These are phyloP conservation scores for Rhizopus arrhizus DNA, from an alignment of 371 early-diverging fungal genomes.

Conservation along the genomic window DNA sequence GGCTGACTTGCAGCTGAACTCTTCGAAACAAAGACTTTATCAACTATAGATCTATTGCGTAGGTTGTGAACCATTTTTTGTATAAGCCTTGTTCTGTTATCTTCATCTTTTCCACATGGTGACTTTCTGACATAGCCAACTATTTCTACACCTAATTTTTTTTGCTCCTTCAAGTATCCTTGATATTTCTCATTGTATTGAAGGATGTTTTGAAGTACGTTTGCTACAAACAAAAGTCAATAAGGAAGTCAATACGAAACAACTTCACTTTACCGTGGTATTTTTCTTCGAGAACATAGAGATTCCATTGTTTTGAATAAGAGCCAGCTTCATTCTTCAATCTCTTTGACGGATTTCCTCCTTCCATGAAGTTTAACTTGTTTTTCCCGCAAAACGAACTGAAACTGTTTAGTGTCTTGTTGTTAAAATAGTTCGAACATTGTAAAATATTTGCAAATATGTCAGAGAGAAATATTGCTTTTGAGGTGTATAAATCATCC, in stretches of 20 bases:
- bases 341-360: slow-evolving; percentile 12
- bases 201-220: slow-evolving; percentile 9
- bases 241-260: slow-evolving; percentile 19
- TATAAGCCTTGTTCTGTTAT: slow-evolving; percentile 10
- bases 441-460: slow-evolving; percentile 17
- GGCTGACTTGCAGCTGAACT: slow-evolving; percentile 13
- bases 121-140: slow-evolving; percentile 12
- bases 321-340: slow-evolving; percentile 16
- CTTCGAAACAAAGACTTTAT: slow-evolving; percentile 20
- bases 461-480: slow-evolving; percentile 15
- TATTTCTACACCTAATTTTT: slow-evolving; percentile 8
- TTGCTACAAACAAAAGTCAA: slow-evolving; percentile 23
- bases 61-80: slow-evolving; percentile 13
- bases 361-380: slow-evolving; percentile 11
- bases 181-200: slow-evolving; percentile 8
- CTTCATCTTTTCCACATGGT: slow-evolving; percentile 7
- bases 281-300: slow-evolving; percentile 17
- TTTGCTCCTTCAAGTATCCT: neutral
- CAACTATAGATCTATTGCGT: slow-evolving; percentile 8
- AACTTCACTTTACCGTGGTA: slow-evolving; percentile 24
- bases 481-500: slow-evolving; percentile 20
- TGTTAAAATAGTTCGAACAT: slow-evolving; percentile 16
- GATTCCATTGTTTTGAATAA: slow-evolving; percentile 17
- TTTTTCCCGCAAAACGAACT: slow-evolving; percentile 20
- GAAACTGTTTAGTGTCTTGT: slow-evolving; percentile 21